Conservation (phyloP, 371 early-diverging fungal genomes). For the Haplosporangium sp. region DNA sequence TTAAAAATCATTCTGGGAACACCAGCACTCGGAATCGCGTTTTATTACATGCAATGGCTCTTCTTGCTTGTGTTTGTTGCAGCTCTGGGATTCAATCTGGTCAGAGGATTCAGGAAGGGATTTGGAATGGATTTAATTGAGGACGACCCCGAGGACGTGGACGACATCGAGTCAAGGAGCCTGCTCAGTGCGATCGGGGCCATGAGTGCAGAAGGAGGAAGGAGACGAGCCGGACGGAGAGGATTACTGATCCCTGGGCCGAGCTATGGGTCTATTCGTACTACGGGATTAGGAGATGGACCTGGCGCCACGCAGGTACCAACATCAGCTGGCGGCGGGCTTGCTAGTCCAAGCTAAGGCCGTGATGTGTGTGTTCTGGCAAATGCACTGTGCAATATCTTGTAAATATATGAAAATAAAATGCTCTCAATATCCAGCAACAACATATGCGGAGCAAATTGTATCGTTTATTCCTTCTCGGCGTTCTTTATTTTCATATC, state of each 20-base stretch:
- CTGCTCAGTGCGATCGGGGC: slow-evolving; percentile 30
- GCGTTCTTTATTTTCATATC: not conserved
- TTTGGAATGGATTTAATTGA: slow-evolving; percentile 40
- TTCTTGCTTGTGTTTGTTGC: slow-evolving; percentile 61
- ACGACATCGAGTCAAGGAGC: slow-evolving; percentile 42
- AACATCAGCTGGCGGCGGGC: not conserved
- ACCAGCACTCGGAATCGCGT: slow-evolving; percentile 67
- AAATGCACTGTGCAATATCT: too few species aligned
- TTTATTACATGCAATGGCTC: slow-evolving; percentile 67
- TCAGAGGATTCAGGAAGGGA: slow-evolving; percentile 48
- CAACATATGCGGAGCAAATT: too few species aligned
- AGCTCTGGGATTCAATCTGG: slow-evolving; percentile 57
- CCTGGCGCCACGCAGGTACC: slow-evolving; percentile 5
- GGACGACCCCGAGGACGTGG: slow-evolving; percentile 35
- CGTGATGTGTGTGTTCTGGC: too few species aligned
- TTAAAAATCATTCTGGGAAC: slow-evolving; percentile 61
- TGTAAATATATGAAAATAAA: too few species aligned
- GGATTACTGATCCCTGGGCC: slow-evolving; percentile 47
- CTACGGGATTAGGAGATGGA: slow-evolving; percentile 11
- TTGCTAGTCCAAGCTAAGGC: too few species aligned
- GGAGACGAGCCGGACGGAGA: slow-evolving; percentile 32
- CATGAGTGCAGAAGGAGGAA: slow-evolving; percentile 35
- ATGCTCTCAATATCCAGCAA: too few species aligned
- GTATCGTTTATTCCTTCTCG: too few species aligned
- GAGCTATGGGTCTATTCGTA: slow-evolving; percentile 39